Conservation (phyloP, 1,139 yeast genomes). For the Protomyces pachydermus region DNA sequence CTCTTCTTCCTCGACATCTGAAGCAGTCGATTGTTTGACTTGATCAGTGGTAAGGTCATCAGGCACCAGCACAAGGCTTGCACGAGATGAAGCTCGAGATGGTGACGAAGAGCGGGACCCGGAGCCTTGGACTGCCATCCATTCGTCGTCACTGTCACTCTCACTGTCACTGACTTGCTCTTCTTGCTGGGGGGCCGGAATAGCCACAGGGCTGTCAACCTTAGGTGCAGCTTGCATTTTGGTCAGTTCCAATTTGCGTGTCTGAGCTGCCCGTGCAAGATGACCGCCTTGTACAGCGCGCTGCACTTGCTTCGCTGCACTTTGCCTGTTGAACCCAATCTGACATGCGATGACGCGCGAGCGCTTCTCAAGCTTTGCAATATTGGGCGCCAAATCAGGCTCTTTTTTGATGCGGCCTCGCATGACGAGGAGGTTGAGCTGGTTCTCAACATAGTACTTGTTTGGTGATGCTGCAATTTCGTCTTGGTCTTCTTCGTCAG, state of each 20-base stretch:
- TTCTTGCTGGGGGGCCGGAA: not conserved
- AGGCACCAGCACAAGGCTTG: not conserved
- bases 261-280: slow-evolving; percentile 5
- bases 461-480: slow-evolving; percentile 5
- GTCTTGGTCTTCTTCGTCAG: slow-evolving; percentile 24
- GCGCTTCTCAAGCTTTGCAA: slow-evolving; percentile 13
- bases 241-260: not conserved
- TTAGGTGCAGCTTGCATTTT: not conserved
- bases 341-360: slow-evolving; percentile 14
- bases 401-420: slow-evolving; percentile 4
- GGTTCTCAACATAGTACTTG: slow-evolving; percentile 1
- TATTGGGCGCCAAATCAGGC: not conserved
- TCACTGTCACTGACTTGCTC: not conserved
- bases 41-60: not conserved
- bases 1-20: slow-evolving; percentile 1
- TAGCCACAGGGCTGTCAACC: not conserved
- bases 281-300: slow-evolving; percentile 4
- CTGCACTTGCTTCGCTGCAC: not conserved
- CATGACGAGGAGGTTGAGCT: not conserved
- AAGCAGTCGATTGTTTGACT: not conserved
- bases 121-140: not conserved
- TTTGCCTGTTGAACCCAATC: not conserved
- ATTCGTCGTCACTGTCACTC: not conserved
- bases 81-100: not conserved
- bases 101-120: not conserved